Base-by-base conservation (phyloP, 192 early-diverging fungal species). In the Backusella circina region DNA sequence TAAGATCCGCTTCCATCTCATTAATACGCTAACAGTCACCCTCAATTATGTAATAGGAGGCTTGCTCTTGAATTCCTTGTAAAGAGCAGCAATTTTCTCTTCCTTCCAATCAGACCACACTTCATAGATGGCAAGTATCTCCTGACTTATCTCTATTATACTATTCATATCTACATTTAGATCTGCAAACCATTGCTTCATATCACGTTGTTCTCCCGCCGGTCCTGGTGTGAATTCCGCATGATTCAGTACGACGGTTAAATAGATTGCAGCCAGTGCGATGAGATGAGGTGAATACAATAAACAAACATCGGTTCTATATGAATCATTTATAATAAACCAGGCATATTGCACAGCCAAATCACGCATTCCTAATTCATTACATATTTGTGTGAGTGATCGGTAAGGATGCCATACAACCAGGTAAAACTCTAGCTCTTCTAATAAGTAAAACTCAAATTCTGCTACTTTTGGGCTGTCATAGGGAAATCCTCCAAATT, bases 361-460 rank as follows among this genome's bases (percentile, higher is more conserved):
- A 65, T 88, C 84, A 31, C 84, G 78, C 75, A 85, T 75, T 10
- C 84, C 86, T 21, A 89, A 74, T 23, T 88, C 87, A 44, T 86
- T 82, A 5, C 84, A 83, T 50, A 89, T 79, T 21, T 83, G 85
- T 0, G 86, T 89, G 2, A 98, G 84, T 5, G 92, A 86, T 28
- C 91, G 89, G 77, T 97, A 98, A 8, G 96, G 95, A 75, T 98
- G 95, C 78, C 90, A 95, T 0, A 96, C 89, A 71, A 97, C 91
- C 67, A 95, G 78, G 75, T 93, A 95, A 72, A 96, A 98, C 78
- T 96, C 91, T 71, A 98, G 87, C 23, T 95, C 95, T 76, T 98
- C 96, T 36, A 98, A 44, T 33, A 98, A 74, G 71, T 96, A 95
- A 80, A 95, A 96, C 76, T 98, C 96, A 83, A 93, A 96, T 65